phyloP scores from a whole-genome alignment of 2,329 filamentous ascomycete species.

The Helotiales sp. region DNA sequence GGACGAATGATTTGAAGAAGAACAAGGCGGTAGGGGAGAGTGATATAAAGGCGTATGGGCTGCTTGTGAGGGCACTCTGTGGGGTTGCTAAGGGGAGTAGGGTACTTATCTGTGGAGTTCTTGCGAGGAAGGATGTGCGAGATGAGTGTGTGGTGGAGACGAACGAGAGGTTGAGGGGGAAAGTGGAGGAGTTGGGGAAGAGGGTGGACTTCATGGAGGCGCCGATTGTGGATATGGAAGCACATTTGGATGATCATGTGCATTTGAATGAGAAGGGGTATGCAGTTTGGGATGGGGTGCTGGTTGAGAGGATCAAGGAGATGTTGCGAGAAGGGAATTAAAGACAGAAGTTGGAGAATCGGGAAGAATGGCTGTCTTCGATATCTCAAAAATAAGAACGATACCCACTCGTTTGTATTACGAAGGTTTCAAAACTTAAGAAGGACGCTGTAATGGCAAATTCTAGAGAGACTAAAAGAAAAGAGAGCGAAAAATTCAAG shows the following conservation, averaged over 20 bases:
- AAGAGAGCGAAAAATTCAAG: too few relatives aligned
- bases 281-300: conserved; percentile 21
- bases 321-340: background rate
- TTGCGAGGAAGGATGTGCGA: conserved; percentile 21
- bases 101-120: conserved; percentile 19
- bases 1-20: conserved; percentile 22
- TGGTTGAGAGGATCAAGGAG: background rate
- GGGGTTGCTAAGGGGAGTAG: background rate
- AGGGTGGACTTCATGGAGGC: conserved; percentile 20
- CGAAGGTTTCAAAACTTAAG: too few relatives aligned
- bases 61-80: conserved; percentile 19
- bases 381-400: too few relatives aligned
- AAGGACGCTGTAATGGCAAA: too few relatives aligned
- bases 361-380: too few relatives aligned
- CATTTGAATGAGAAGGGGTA: conserved; percentile 29
- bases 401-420: too few relatives aligned
- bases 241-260: conserved; percentile 25
- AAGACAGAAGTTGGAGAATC: too few relatives aligned
- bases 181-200: conserved; percentile 5
- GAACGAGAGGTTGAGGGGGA: conserved; percentile 10
- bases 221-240: conserved; percentile 4
- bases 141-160: conserved; percentile 14
- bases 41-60: conserved; percentile 11
- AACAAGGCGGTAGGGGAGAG: conserved; percentile 9
- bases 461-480: too few relatives aligned